Evolutionary conservation across 495 filamentous ascomycete genomes (phyloP).

Genomic region (Trichocladium antarcticum): DNA sequence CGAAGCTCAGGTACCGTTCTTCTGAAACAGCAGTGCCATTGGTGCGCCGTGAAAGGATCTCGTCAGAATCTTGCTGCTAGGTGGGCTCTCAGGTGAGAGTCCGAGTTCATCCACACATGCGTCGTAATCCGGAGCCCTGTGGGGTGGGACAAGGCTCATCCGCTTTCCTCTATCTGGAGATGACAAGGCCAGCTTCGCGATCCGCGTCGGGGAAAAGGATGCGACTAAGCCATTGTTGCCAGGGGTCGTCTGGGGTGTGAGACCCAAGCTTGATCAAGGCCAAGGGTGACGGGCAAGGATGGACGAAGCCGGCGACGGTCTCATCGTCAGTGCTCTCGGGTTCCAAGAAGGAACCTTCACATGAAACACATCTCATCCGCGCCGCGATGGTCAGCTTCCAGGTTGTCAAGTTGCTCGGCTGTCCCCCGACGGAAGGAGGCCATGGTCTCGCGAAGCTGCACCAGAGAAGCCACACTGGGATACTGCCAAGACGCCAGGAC

Average conservation of each 20-base stretch:
- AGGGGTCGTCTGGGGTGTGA: not conserved
- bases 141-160: not conserved
- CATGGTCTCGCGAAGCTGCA: too few species aligned
- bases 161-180: not conserved
- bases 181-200: too few species aligned
- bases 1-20: not conserved
- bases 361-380: too few species aligned
- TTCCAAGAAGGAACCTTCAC: not conserved
- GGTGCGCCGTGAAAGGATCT: conserved; percentile 11
- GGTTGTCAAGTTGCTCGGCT: too few species aligned
- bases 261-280: too few species aligned
- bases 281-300: too few species aligned
- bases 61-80: too few species aligned
- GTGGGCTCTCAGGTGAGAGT: conserved; percentile 3
- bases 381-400: too few species aligned
- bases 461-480: too few species aligned
- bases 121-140: not conserved
- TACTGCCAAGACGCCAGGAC: not conserved
- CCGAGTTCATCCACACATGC: not conserved
- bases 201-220: too few species aligned
- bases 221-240: too few species aligned
- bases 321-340: not conserved
- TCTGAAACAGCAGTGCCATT: conserved; percentile 14
- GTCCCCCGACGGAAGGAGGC: too few species aligned
- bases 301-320: not conserved